Percentiles rank a stretch among this genome's conserved stretches.
Evolutionary conservation across 768 basidiomycete genomes (phyloP).

Genomic region (Favolaschia claudopus): DNA sequence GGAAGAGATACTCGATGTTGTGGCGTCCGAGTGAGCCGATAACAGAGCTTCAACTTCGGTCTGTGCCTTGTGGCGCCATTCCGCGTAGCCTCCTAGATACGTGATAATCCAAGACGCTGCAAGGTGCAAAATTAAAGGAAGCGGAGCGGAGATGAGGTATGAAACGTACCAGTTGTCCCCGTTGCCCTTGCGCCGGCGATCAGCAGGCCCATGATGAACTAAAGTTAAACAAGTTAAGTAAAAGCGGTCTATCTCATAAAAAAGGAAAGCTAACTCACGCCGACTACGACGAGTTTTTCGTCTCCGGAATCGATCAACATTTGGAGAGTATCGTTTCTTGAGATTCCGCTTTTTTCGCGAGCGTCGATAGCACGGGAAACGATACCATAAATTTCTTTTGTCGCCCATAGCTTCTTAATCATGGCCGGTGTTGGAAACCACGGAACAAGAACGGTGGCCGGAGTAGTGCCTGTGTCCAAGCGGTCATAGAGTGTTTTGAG

Average conservation of each 20-base stretch:
- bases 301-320: conserved; percentile 77
- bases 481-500: conserved; percentile 72
- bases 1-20: conserved; percentile 45
- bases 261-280: conserved; percentile 51
- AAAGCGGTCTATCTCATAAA: too few species aligned
- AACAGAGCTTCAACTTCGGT: conserved; percentile 67
- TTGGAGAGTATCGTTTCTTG: conserved; percentile 73
- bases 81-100: conserved; percentile 70
- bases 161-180: conserved; percentile 65
- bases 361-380: conserved; percentile 61
- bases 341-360: conserved; percentile 63
- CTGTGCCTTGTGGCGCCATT: conserved; percentile 70
- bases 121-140: conserved; percentile 7
- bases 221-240: conserved; percentile 25
- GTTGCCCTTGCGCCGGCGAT: conserved; percentile 85
- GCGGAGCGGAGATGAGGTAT: neutral
- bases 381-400: conserved; percentile 80
- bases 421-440: conserved; percentile 81
- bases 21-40: conserved; percentile 44
- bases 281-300: conserved; percentile 72
- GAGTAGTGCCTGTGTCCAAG: conserved; percentile 75
- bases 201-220: conserved; percentile 86
- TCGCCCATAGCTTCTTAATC: conserved; percentile 73
- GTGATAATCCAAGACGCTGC: conserved; percentile 78
- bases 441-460: conserved; percentile 74